Conservation (phyloP, 225 moss, liverwort and hornwort species). For the Straminergon stramineum region DNA sequence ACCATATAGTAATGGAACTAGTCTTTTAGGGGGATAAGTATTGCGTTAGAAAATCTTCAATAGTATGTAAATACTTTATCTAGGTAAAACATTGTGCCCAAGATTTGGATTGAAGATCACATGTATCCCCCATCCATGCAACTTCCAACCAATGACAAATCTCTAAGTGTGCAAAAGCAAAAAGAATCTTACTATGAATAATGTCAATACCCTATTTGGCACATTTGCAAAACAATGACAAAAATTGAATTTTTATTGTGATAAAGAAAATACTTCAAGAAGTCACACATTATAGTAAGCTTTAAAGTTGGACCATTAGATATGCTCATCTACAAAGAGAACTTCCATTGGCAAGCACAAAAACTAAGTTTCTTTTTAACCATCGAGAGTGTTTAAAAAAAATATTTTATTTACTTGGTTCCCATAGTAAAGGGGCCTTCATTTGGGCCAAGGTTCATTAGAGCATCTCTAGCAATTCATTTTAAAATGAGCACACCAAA, state of each 20-base stretch:
- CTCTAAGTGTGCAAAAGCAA: background rate
- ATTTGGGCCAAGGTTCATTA: background rate
- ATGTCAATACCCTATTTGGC: background rate
- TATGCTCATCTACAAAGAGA: background rate
- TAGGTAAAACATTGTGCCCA: rapidly evolving
- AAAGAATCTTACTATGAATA: background rate
- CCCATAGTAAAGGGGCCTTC: rapidly evolving
- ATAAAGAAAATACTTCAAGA: rapidly evolving
- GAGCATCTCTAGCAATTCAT: too few species aligned
- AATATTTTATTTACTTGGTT: too few species aligned
- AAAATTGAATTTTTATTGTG: background rate
- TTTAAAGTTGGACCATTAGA: rapidly evolving
- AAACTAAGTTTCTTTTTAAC: background rate
- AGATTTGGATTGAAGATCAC: rapidly evolving
- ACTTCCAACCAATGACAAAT: background rate
- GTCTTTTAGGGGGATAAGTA: rapidly evolving
- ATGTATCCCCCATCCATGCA: rapidly evolving
- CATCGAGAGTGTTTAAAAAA: background rate
- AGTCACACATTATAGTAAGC: background rate
- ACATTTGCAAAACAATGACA: background rate
- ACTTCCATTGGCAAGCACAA: rapidly evolving
- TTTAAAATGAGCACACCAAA: too few species aligned
- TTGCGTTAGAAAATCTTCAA: background rate
- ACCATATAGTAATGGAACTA: rapidly evolving
- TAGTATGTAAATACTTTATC: background rate